phyloP scores from a whole-genome alignment of 331 rosid species.

The Malus hybrid region DNA sequence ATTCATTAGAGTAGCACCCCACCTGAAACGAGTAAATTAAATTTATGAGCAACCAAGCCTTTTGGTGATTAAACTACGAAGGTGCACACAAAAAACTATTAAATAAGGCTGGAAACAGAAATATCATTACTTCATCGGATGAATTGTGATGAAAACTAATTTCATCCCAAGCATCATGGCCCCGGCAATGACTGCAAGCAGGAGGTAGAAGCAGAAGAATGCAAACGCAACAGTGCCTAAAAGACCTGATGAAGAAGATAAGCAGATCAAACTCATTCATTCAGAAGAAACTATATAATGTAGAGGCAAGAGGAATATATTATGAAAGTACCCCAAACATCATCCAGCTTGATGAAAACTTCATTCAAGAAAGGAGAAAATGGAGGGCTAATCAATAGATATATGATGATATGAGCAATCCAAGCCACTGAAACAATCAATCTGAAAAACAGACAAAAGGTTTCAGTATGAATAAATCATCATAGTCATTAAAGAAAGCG shows the following conservation, averaged over 20 bases:
- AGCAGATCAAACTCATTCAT: background rate
- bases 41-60: constrained; percentile 11
- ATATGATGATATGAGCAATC: constrained; percentile 89
- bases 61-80: background rate
- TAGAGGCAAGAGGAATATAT: background rate
- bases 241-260: constrained; percentile 55
- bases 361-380: constrained; percentile 92
- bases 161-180: constrained; percentile 97
- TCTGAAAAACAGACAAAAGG: constrained; percentile 36
- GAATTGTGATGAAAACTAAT: constrained; percentile 85
- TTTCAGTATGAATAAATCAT: background rate
- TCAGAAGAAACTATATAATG: background rate
- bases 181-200: constrained; percentile 92
- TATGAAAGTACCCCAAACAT: constrained; percentile 62
- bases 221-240: constrained; percentile 97
- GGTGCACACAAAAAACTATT: background rate
- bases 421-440: constrained; percentile 93
- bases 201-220: constrained; percentile 98
- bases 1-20: constrained; percentile 99
- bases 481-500: background rate
- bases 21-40: constrained; percentile 42
- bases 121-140: constrained; percentile 88
- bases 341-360: constrained; percentile 93
- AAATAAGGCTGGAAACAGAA: background rate
- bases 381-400: constrained; percentile 85